These are phyloP conservation scores for Xylaria sp. DNA, from an alignment of 2,329 filamentous ascomycete genomes.

Conservation along the genomic window DNA sequence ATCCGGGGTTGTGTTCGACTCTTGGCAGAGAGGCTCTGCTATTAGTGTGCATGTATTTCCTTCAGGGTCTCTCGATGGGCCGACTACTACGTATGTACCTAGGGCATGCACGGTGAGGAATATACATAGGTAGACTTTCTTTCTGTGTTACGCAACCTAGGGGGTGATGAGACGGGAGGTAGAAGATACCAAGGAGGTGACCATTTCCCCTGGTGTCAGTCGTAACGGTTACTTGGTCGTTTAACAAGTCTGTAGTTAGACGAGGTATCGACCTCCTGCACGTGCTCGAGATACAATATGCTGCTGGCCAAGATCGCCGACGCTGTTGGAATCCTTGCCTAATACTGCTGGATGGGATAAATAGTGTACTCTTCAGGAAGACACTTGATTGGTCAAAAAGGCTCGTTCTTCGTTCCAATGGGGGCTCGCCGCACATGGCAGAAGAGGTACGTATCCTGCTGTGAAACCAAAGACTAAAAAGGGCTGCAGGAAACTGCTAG, in stretches of 20 bases:
- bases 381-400: slow-evolving; percentile 25
- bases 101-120: neutral
- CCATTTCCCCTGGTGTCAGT: neutral
- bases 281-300: slow-evolving; percentile 15
- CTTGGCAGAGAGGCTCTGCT: slow-evolving; percentile 41
- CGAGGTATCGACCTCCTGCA: slow-evolving; percentile 10
- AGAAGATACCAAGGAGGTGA: neutral
- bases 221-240: slow-evolving; percentile 1
- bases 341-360: neutral
- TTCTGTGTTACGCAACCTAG: neutral
- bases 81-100: neutral
- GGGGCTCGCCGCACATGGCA: slow-evolving; percentile 25
- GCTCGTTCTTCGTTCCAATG: slow-evolving; percentile 36
- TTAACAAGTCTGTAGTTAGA: neutral
- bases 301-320: neutral
- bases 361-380: neutral
- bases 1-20: slow-evolving; percentile 24
- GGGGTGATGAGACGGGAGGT: neutral
- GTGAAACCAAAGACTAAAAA: slow-evolving; percentile 34
- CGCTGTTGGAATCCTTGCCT: slow-evolving; percentile 19
- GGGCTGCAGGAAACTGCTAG: slow-evolving; percentile 38
- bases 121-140: neutral
- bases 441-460: slow-evolving; percentile 22
- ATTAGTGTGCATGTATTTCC: slow-evolving; percentile 35
- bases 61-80: slow-evolving; percentile 23